Conservation (phyloP, 1,139 yeast genomes). For the Cylindricascospora bacillispora region DNA sequence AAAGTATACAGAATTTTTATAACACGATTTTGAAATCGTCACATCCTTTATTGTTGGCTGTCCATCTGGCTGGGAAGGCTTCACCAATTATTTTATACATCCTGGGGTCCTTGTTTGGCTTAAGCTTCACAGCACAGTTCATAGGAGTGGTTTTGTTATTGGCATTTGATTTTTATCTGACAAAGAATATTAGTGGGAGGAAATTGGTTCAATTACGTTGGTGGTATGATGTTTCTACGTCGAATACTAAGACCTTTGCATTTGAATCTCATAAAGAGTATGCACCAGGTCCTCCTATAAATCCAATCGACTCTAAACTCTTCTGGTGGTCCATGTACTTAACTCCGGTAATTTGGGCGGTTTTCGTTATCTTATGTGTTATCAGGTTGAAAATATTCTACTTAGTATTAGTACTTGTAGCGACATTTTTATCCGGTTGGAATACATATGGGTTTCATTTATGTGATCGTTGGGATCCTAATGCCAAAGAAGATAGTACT, state of each 20-base stretch:
- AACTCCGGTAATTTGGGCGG: conserved; percentile 64
- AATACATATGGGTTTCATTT: conserved; percentile 83
- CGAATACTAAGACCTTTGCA: conserved; percentile 26
- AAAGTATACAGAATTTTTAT: conserved; percentile 22
- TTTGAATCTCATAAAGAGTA: conserved; percentile 26
- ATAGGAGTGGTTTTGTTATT: conserved; percentile 61
- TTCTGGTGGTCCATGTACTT: conserved; percentile 75
- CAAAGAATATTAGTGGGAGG: conserved; percentile 83
- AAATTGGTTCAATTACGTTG: conserved; percentile 83
- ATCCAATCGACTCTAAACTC: conserved; percentile 80
- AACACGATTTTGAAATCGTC: conserved; percentile 25
- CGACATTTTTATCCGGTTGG: conserved; percentile 58
- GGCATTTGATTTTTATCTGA: conserved; percentile 89
- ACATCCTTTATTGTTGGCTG: conserved; percentile 21
- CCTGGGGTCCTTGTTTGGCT: conserved; percentile 20
- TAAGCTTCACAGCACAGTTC: conserved; percentile 37
- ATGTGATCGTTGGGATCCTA: conserved; percentile 57
- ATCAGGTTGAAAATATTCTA: conserved; percentile 70
- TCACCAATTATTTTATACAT: conserved; percentile 24
- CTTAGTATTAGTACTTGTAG: conserved; percentile 49
- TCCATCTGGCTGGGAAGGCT: conserved; percentile 23
- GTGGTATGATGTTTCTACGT: conserved; percentile 58
- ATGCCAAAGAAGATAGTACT: conserved; percentile 5
- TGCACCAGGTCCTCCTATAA: conserved; percentile 38
- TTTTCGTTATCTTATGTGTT: conserved; percentile 63